These are phyloP conservation scores for Gnomoniopsis sp. DNA, from an alignment of 2,329 filamentous ascomycete genomes.

Conservation along the genomic window DNA sequence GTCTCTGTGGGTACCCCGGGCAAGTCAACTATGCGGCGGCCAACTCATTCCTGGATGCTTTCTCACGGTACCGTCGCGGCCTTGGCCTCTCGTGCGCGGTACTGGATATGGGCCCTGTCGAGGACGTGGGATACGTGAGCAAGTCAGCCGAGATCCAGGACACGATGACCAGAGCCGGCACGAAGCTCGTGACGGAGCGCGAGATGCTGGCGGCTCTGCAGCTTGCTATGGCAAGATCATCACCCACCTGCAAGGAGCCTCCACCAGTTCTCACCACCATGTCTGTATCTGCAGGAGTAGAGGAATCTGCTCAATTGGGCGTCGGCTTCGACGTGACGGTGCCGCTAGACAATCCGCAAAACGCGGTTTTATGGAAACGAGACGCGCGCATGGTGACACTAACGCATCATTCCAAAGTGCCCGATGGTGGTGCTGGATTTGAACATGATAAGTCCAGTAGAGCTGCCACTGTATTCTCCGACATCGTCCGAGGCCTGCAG, in stretches of 20 bases:
- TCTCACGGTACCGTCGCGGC: too few relatives aligned
- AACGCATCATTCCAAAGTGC: background rate
- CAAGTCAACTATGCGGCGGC: too few relatives aligned
- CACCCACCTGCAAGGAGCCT: background rate
- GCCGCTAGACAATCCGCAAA: conserved; percentile 21
- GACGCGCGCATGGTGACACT: background rate
- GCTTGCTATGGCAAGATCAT: conserved; percentile 17
- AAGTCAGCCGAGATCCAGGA: too few relatives aligned
- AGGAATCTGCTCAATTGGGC: conserved; percentile 19
- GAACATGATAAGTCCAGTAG: too few relatives aligned
- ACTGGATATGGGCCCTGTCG: too few relatives aligned
- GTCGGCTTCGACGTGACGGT: conserved; percentile 24
- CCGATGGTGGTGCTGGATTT: too few relatives aligned
- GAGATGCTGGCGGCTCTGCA: conserved; percentile 24
- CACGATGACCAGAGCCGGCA: conserved; percentile 20
- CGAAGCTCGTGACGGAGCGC: conserved; percentile 21
- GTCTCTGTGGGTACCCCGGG: too few relatives aligned
- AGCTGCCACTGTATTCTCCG: background rate
- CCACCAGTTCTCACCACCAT: background rate
- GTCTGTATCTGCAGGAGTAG: conserved; percentile 3
- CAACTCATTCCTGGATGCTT: too few relatives aligned
- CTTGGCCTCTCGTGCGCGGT: too few relatives aligned
- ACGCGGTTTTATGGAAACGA: background rate
- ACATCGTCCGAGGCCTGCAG: too few relatives aligned
- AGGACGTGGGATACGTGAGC: too few relatives aligned